Base-by-base conservation (phyloP, 805 yeast species). In the Teunomyces gatunensis region DNA sequence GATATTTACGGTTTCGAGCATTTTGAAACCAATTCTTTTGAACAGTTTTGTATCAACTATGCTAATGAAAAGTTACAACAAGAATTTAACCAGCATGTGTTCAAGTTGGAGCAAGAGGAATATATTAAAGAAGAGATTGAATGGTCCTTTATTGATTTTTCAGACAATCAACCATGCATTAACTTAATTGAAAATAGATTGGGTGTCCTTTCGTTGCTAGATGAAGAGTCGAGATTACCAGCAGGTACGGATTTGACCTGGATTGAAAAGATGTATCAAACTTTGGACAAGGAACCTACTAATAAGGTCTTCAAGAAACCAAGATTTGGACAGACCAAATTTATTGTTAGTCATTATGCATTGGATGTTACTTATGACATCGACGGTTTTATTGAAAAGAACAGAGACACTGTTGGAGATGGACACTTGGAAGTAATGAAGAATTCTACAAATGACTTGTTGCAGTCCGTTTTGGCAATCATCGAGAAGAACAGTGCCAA, bases 1-100 rank as follows among this genome's bases (percentile, higher is more conserved):
- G 99, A 92, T 84, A 92, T 92, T 58, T 92, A 92, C 63, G 99
- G 99, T 20, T 92, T 92, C 66, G 99, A 92, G 69, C 97, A 92
- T 69, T 92, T 92, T 65, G 91, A 89, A 56, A 84, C 81, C 59
- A 92, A 92, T 70, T 90, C 97, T 6, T 92, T 92, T 61, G 99
- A 92, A 70, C 99, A 92, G 68, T 92, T 92, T 69, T 92, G 99
- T 74, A 91, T 91, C 69, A 91, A 91, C 67, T 91, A 91, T 66
- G 97, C 97, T 39, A 91, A 91, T 69, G 99, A 92, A 73, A 92
- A 92, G 69, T 78, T 92, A 58, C 98, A 92, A 69, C 98, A 92
- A 69, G 97, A 92, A 67, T 92, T 92, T 69, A 92, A 91, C 60
- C 97, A 90, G 73, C 97, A 92, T 61, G 97, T 92, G 46, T 92